Evolutionary conservation across 2,329 filamentous ascomycete species (phyloP).

Genomic region (Stenocarpella maydis): DNA sequence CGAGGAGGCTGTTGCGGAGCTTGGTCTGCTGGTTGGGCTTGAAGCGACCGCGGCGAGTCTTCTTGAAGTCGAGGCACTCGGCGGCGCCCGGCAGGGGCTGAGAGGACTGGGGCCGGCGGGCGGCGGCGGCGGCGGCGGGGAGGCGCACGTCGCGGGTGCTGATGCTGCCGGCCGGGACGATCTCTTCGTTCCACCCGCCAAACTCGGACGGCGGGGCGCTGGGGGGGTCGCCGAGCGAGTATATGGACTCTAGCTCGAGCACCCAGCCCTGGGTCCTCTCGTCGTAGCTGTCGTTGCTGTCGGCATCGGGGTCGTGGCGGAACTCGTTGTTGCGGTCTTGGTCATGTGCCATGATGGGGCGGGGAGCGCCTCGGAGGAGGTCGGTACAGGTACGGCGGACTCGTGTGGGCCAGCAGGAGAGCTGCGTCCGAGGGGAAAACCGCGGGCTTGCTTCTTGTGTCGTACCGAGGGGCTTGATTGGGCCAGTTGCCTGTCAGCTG

Average conservation of each 20-base stretch:
- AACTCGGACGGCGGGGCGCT: constrained; percentile 23
- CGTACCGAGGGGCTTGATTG: not conserved
- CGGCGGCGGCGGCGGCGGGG: not conserved
- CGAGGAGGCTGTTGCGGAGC: constrained; percentile 38
- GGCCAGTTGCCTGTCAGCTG: not conserved
- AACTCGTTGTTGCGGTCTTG: not conserved
- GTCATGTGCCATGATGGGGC: constrained; percentile 19
- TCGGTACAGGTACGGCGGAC: not conserved
- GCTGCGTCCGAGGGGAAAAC: not conserved
- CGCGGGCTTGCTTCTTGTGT: too few species aligned
- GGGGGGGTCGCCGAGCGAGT: constrained; percentile 26
- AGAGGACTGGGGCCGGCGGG: not conserved
- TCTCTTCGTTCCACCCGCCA: constrained; percentile 26
- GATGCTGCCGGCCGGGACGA: constrained; percentile 13
- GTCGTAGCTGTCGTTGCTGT: constrained; percentile 16
- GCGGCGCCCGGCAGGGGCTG: constrained; percentile 33
- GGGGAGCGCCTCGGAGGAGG: not conserved
- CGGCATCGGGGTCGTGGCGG: constrained; percentile 17
- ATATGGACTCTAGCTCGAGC: constrained; percentile 31
- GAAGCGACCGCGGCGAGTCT: constrained; percentile 21
- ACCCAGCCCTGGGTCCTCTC: constrained; percentile 34
- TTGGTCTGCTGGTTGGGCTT: constrained; percentile 31
- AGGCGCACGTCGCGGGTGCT: constrained; percentile 26
- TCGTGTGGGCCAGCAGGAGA: not conserved
- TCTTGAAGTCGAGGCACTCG: constrained; percentile 29